Base-by-base conservation (phyloP, 2,329 filamentous ascomycete species). In the Venturiaceae sp. region DNA sequence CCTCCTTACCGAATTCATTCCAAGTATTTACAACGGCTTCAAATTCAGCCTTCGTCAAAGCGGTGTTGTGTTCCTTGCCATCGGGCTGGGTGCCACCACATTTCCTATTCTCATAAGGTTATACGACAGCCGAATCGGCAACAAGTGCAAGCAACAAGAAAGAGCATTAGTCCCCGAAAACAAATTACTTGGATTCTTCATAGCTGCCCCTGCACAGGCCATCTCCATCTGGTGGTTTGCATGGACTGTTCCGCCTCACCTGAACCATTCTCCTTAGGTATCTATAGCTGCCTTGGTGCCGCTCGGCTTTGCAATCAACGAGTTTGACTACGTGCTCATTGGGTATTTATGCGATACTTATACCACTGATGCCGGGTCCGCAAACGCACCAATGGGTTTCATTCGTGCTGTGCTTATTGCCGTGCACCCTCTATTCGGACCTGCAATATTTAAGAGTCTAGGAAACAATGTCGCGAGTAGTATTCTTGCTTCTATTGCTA, bases 291-390 rank as follows among this genome's bases (percentile, higher is more conserved):
- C 33, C 19, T n/a, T 56, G 11, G 21, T 56, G 3, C 36, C 36
- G 19, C 19, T 56, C 23, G 54, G 54, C n/a, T 56, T 56, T 26
- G 54, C 54, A 23, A 23, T 46, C 23, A 56, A 56, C 37, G 54
- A 56, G 36, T 56, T 56, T 14, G 54, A 41, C 21, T 46, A 56
- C 36, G 36, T 46, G 30, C 54, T 56, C 7, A 19, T 28, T 11
- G 54, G 54, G 3, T 56, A 56, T 36, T 14, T 56, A 13, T 32
- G 19, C 19, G 54, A 56, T 26, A 41, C 37, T 13, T 56, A 56
- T 26, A 41, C 54, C 16, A 30, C 23, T n/a, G 33, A 41, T 47
- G 54, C 54, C 21, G 37, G 33, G 5, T 56, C 54, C 6, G 36
- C 33, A 7, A 23, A 26, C 46, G 54, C 54, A 16, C 33, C 54